These are phyloP conservation scores for Pouteria glomerata DNA, from an alignment of 148 eudicot species.

Conservation along the genomic window DNA sequence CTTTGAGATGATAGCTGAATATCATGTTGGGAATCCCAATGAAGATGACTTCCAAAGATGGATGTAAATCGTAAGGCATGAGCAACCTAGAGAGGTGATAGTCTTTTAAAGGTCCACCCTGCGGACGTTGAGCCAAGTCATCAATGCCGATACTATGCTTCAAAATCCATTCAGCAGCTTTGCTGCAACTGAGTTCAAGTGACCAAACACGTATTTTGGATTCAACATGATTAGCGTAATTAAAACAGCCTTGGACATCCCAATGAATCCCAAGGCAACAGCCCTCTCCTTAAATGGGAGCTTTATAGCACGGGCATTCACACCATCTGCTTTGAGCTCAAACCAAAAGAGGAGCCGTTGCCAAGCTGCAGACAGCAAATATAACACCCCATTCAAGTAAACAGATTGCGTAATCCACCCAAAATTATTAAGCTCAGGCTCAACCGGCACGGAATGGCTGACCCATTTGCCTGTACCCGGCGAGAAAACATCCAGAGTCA, in stretches of 20 bases:
- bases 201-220: neutral
- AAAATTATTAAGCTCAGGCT: neutral
- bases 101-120: too few species aligned
- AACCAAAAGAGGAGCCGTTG: conserved; percentile 3
- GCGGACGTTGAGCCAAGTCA: too few species aligned
- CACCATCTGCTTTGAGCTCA: conserved; percentile 1
- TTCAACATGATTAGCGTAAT: neutral
- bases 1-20: too few species aligned
- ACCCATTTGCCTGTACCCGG: conserved; percentile 10
- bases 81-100: neutral
- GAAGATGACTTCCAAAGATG: neutral
- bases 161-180: conserved; percentile 6
- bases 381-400: conserved; percentile 1
- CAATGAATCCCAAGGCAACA: neutral
- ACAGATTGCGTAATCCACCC: neutral
- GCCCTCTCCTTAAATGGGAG: neutral
- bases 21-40: too few species aligned
- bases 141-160: conserved; percentile 7
- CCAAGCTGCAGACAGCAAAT: neutral
- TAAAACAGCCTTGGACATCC: conserved; percentile 2
- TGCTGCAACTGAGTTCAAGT: neutral
- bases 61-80: neutral
- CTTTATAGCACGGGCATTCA: neutral
- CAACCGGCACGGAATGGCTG: neutral
- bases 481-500: conserved; percentile 8